Conservation (phyloP, 805 yeast species). For the Yarrowia bubula region DNA sequence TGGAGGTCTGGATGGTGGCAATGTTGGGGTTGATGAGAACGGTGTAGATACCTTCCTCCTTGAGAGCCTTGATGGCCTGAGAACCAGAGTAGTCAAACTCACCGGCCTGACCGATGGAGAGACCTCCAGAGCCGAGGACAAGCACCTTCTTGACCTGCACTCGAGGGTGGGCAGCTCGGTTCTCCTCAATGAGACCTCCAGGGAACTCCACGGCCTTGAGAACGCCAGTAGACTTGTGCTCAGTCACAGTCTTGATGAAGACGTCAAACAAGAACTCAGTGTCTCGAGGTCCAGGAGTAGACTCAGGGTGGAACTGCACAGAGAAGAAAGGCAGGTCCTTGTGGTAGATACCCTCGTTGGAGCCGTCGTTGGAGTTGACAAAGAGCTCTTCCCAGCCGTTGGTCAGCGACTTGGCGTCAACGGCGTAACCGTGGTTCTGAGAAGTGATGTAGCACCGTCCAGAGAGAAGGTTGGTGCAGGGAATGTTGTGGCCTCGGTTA, state of each 20-base stretch:
- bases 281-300: conserved; percentile 99
- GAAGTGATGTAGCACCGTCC: conserved; percentile 98
- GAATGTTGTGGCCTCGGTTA: conserved; percentile 99
- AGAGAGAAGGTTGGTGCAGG: conserved; percentile 82
- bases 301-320: conserved; percentile 98
- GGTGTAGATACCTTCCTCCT: conserved; percentile 96
- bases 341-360: conserved; percentile 98
- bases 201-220: conserved; percentile 83
- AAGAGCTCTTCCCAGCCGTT: conserved; percentile 90
- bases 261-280: conserved; percentile 96
- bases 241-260: conserved; percentile 74
- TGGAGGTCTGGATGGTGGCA: conserved; percentile 97
- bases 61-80: conserved; percentile 97
- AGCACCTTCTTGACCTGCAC: conserved; percentile 86
- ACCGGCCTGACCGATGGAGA: conserved; percentile 98
- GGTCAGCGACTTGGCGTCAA: conserved; percentile 71
- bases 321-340: conserved; percentile 86
- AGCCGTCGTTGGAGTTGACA: conserved; percentile 93
- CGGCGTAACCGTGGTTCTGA: conserved; percentile 98
- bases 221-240: conserved; percentile 47
- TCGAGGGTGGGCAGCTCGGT: conserved; percentile 71
- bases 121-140: conserved; percentile 96
- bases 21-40: conserved; percentile 95
- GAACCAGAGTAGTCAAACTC: conserved; percentile 99
- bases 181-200: conserved; percentile 77